Base-by-base conservation (phyloP, 73 alveolate genomes). In the Tetrahymena thermophila region DNA sequence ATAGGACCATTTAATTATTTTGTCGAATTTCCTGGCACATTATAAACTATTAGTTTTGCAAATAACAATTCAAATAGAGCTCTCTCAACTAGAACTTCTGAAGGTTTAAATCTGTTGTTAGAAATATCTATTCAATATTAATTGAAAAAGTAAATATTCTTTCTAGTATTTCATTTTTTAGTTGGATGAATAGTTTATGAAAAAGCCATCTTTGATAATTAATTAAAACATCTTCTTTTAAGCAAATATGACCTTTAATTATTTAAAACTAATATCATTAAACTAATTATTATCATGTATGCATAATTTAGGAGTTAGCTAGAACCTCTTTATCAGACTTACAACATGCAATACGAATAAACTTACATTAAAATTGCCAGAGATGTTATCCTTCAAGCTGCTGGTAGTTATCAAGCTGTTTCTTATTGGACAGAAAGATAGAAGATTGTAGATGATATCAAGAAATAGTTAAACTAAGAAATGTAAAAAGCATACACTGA, bases 321-420 rank as follows among this genome's bases (percentile, higher is more conserved):
- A 71, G 89, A 71, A 71, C 17, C 89, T 71, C 89, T 71, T 71
- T 71, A 95, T 89, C 56, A 85, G 50, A 42, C 94, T 56, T 58
- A 58, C 84, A 94, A 94, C 57, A 56, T 95, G 37, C 55, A 85
- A n/a, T 95, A 95, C 50, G 97, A 95, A 85, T 57, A 89, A 31
- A 95, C 97, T 25, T 95, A 85, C 94, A 95, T 95, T 16, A 95
- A 94, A 89, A 95, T 95, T 93, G 97, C 97, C 16, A 95, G 97
- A 93, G 97, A 95, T 50, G 94, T 94, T 9, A 95, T 95, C 57
- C 84, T 95, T 40, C 38, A 95, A 89, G 94, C 97, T 37, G 97
- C 97, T 5, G 97, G 97, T 35, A 95, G 40, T 35, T 95, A 85
- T 89, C 94, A 95, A 93, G 97, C 97, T 11, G 95, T 94, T 4